These are phyloP conservation scores for Trypanosoma lewisi DNA, from an alignment of 208 protist genomes.

Conservation along the genomic window DNA sequence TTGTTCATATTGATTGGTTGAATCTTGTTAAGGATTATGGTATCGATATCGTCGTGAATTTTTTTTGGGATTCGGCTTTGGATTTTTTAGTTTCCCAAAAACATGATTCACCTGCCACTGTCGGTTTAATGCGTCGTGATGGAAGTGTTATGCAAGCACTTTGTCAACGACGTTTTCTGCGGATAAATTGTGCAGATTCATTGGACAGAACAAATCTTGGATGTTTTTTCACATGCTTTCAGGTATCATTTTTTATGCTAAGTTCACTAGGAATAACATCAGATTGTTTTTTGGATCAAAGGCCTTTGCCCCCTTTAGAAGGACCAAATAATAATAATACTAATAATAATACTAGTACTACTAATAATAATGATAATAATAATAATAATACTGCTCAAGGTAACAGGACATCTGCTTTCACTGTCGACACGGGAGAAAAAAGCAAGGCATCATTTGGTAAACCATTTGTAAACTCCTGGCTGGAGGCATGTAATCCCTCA, in stretches of 20 bases:
- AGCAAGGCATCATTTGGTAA: slow-evolving; percentile 42
- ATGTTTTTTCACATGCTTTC: slow-evolving; percentile 89
- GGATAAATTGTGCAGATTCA: slow-evolving; percentile 93
- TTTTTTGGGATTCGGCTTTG: slow-evolving; percentile 65
- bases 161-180: slow-evolving; percentile 77
- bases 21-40: slow-evolving; percentile 73
- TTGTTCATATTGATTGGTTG: slow-evolving; percentile 85
- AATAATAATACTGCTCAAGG: no score
- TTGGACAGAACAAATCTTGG: slow-evolving; percentile 94
- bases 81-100: slow-evolving; percentile 45
- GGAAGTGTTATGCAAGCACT: slow-evolving; percentile 49
- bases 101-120: slow-evolving; percentile 63
- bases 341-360: no score
- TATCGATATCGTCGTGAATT: slow-evolving; percentile 57
- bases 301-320: slow-evolving; percentile 45
- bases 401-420: no score
- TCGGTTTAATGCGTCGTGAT: slow-evolving; percentile 51
- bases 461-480: slow-evolving; percentile 70
- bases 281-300: slow-evolving; percentile 45
- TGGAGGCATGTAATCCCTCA: slow-evolving; percentile 55
- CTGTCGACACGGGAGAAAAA: slow-evolving; percentile 35
- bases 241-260: slow-evolving; percentile 79
- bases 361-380: no score
- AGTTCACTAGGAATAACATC: slow-evolving; percentile 57
- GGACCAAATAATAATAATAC: no score